Percentiles rank a stretch among this genome's conserved stretches.
Conservation (phyloP, 768 basidiomycete genomes). For the Lanmaoa rubissima region DNA sequence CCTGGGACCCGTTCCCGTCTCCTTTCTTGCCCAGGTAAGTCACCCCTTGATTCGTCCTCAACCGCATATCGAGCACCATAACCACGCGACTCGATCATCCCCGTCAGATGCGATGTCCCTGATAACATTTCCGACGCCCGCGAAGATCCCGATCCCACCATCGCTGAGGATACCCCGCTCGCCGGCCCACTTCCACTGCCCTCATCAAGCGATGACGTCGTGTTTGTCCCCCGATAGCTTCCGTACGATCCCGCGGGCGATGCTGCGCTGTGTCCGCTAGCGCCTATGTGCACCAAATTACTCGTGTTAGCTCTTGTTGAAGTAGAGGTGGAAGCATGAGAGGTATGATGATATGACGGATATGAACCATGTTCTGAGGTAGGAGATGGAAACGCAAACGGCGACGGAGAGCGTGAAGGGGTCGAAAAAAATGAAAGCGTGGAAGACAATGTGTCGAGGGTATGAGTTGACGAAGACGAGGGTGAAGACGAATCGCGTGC, state of each 20-base stretch:
- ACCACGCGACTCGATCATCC: background rate
- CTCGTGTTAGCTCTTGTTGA: conserved; percentile 11
- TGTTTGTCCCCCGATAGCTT: conserved; percentile 20
- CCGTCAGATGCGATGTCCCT: background rate
- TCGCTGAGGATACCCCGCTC: conserved; percentile 15
- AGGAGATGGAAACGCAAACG: background rate
- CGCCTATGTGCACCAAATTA: conserved; percentile 11
- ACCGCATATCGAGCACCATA: background rate
- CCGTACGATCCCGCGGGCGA: conserved; percentile 27
- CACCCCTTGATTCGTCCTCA: background rate
- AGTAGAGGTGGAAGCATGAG: background rate
- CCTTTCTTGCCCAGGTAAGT: conserved; percentile 1
- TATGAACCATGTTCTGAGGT: background rate
- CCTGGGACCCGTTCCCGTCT: background rate
- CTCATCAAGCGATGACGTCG: conserved; percentile 22
- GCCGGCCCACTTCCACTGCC: conserved; percentile 6
- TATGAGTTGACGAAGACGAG: conserved; percentile 1
- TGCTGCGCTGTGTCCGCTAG: conserved; percentile 11
- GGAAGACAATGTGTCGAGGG: conserved; percentile 4
- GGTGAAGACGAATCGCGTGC: background rate
- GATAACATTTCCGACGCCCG: conserved; percentile 1
- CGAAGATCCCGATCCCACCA: conserved; percentile 13
- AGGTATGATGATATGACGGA: background rate
- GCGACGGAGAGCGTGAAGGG: background rate
- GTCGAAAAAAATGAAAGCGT: conserved; percentile 2